These are phyloP conservation scores for Colletotrichum destructivum DNA, from an alignment of 2,329 filamentous ascomycete species.

Conservation along the genomic window DNA sequence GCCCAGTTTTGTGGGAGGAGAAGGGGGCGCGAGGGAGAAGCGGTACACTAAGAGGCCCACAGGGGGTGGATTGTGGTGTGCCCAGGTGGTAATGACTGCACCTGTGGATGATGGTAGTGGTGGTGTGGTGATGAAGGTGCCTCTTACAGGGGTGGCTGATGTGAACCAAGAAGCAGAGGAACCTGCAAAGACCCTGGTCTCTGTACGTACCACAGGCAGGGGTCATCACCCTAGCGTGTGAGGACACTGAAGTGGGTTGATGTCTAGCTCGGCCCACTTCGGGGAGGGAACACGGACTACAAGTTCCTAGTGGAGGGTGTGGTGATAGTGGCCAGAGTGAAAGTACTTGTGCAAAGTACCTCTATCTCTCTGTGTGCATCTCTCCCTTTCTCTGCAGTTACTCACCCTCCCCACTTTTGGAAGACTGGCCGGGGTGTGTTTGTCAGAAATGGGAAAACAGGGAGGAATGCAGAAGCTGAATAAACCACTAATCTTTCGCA, in stretches of 20 bases:
- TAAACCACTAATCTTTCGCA: background rate
- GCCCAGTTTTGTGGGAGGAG: slow-evolving; percentile 32
- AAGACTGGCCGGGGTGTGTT: background rate
- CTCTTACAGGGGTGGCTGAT: background rate
- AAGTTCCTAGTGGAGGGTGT: slow-evolving; percentile 2
- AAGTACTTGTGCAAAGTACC: background rate
- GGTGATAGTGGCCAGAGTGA: background rate
- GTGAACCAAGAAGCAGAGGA: too few relatives aligned
- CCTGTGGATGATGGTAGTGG: too few relatives aligned
- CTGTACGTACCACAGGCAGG: too few relatives aligned
- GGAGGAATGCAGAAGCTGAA: slow-evolving; percentile 3
- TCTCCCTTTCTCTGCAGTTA: slow-evolving; percentile 12
- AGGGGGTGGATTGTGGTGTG: background rate
- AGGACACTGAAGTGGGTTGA: background rate
- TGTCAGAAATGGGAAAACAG: background rate
- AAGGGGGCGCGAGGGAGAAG: slow-evolving; percentile 1
- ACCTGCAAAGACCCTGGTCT: too few relatives aligned
- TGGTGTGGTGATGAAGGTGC: background rate
- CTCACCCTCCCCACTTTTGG: slow-evolving; percentile 15
- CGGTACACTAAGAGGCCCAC: slow-evolving; percentile 1
- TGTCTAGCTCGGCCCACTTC: slow-evolving; percentile 7
- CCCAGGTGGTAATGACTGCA: too few relatives aligned
- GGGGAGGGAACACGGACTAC: slow-evolving; percentile 9
- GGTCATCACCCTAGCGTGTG: background rate
- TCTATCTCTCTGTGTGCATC: background rate